Evolutionary conservation across 192 early-diverging fungal genomes (phyloP), one percentile per base, ranked within the genome.

Genomic region (Podila clonocystis): DNA sequence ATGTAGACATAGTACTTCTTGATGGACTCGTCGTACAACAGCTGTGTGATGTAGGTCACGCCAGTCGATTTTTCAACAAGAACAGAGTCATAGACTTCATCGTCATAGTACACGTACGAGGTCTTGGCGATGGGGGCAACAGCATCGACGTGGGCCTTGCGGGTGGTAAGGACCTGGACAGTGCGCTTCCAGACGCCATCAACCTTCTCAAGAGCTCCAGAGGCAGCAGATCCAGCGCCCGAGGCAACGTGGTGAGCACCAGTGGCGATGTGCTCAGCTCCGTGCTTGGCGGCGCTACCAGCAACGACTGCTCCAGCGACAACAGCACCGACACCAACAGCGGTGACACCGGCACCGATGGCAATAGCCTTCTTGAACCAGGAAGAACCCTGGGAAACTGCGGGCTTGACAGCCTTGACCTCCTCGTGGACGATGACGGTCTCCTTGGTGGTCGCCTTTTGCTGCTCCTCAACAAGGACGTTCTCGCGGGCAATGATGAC

Each of bases 321-420:
- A 17, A 50, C 29, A 38, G 61, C 63, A 15, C 63, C 63, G 30
- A 26, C 73, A 19, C 73, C 70, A 19, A 36, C 38, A 20, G 63
- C 70, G 30, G 41, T 36, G 45, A 45, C 55, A 26, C 63, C 70
- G 9, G 70, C 55, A 17, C 62, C 52, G 31, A 38, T 13, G 24
- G 63, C 50, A 22, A 49, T 41, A 3, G 31, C 31, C 31, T 38
- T 36, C 28, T 65, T 65, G 59, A 67, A 67, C 73, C 73, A 74
- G 3, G 64, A 67, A 1, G 72, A 38, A 8, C n/a, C 58, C 65
- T 63, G 50, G 49, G 48, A 33, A 28, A 67, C 33, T 13, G 65
- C 60, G 28, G 73, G 73, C 59, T 74, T 22, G 59, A 48, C 11
- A 20, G 29, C 29, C 15, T 50, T 34, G 11, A 41, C 48, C 9